phyloP scores from a whole-genome alignment of 495 filamentous ascomycete species.

The Lasiosphaeriaceae sp. region DNA sequence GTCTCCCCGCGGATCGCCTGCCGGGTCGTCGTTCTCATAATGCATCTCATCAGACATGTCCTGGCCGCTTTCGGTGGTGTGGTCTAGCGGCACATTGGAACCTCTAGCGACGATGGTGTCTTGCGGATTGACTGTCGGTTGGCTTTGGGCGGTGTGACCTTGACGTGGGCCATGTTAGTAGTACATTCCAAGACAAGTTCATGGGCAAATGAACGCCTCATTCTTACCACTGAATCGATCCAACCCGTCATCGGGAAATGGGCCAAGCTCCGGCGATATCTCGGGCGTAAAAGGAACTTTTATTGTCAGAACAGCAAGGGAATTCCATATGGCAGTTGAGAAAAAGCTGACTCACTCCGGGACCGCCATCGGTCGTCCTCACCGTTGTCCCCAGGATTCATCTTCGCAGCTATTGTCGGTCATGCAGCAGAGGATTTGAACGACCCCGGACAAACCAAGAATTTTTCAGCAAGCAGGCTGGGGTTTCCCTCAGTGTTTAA shows the following conservation, averaged over 20 bases:
- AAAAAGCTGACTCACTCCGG: neutral
- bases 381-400: neutral
- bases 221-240: neutral
- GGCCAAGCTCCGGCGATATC: neutral
- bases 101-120: neutral
- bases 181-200: neutral
- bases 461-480: neutral
- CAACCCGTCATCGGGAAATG: slow-evolving; percentile 5
- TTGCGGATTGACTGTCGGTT: neutral
- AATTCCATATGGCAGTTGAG: neutral
- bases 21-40: neutral
- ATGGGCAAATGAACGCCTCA: neutral
- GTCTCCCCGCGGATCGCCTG: neutral
- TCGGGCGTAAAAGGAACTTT: slow-evolving; percentile 1
- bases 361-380: neutral
- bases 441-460: neutral
- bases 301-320: neutral
- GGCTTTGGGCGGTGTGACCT: neutral
- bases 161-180: neutral
- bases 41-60: neutral
- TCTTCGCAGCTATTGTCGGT: neutral
- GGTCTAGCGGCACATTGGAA: neutral
- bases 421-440: neutral
- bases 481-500: neutral
- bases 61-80: neutral